phyloP scores from a whole-genome alignment of 2,329 filamentous ascomycete genomes.

The Periconia sp. region DNA sequence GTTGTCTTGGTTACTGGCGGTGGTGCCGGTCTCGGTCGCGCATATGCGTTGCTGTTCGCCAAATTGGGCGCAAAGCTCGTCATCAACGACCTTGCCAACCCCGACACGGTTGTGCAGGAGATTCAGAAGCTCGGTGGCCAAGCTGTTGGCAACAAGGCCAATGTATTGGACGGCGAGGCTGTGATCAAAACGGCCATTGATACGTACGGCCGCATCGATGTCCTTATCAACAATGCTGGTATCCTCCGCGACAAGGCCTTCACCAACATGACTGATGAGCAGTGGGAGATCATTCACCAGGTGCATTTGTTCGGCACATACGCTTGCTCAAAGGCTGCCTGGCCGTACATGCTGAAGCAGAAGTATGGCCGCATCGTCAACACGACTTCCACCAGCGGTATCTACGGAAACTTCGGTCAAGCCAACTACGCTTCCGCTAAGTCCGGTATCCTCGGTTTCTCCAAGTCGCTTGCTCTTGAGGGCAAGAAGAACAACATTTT shows the following conservation, averaged over 20 bases:
- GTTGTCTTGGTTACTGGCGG: slow-evolving; percentile 41
- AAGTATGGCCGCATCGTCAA: slow-evolving; percentile 98
- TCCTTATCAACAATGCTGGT: slow-evolving; percentile 96
- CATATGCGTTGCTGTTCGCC: slow-evolving; percentile 85
- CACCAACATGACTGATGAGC: slow-evolving; percentile 91
- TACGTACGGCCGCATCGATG: slow-evolving; percentile 88
- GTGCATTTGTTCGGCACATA: slow-evolving; percentile 95
- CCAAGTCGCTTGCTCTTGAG: slow-evolving; percentile 87
- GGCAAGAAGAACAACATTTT: slow-evolving; percentile 97
- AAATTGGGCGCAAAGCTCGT: slow-evolving; percentile 83
- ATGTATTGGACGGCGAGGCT: slow-evolving; percentile 85
- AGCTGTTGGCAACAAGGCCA: slow-evolving; percentile 90
- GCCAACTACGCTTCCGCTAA: slow-evolving; percentile 84
- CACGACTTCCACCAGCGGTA: slow-evolving; percentile 94
- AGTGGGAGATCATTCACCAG: slow-evolving; percentile 90
- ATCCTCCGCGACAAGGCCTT: slow-evolving; percentile 98
- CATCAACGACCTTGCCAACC: slow-evolving; percentile 94
- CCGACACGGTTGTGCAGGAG: slow-evolving; percentile 86
- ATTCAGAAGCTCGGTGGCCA: slow-evolving; percentile 88
- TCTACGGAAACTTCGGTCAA: slow-evolving; percentile 99
- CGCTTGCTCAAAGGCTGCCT: slow-evolving; percentile 95
- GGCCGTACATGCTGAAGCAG: slow-evolving; percentile 97
- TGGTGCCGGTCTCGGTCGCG: slow-evolving; percentile 72
- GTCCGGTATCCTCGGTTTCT: slow-evolving; percentile 88
- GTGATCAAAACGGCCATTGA: slow-evolving; percentile 95